Evolutionary conservation across 257 asterid species (phyloP).

Genomic region (Fraxinus anomala): DNA sequence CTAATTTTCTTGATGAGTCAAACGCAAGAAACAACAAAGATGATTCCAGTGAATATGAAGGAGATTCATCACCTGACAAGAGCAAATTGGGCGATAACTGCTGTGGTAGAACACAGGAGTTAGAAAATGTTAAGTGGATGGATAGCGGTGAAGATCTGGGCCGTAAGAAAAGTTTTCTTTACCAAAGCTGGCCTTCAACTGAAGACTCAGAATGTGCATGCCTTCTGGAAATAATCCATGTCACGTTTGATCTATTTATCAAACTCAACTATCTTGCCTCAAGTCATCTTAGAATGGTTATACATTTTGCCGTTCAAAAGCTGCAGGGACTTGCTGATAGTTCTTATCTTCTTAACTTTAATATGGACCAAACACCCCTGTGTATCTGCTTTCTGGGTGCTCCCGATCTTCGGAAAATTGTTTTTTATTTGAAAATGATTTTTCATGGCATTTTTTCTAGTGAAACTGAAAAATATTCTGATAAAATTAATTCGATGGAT

Average conservation of each 20-base stretch:
- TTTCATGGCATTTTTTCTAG: slow-evolving; percentile 39
- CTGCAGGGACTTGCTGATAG: slow-evolving; percentile 71
- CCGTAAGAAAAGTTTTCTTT: slow-evolving; percentile 45
- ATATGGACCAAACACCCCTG: slow-evolving; percentile 68
- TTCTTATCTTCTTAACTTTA: slow-evolving; percentile 61
- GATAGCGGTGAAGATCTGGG: slow-evolving; percentile 68
- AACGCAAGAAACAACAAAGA: slow-evolving; percentile 38
- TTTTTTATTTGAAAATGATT: slow-evolving; percentile 26
- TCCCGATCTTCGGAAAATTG: slow-evolving; percentile 68
- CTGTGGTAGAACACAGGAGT: slow-evolving; percentile 40
- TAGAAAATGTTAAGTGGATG: slow-evolving; percentile 79
- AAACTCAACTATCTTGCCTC: slow-evolving; percentile 67
- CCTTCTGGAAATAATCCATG: slow-evolving; percentile 74
- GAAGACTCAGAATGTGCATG: slow-evolving; percentile 79
- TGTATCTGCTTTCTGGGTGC: slow-evolving; percentile 86
- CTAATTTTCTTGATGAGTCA: slow-evolving; percentile 50
- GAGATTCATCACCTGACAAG: slow-evolving; percentile 60
- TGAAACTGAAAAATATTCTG: slow-evolving; percentile 65
- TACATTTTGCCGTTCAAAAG: slow-evolving; percentile 79
- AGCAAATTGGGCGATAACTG: slow-evolving; percentile 42
- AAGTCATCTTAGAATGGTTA: slow-evolving; percentile 83
- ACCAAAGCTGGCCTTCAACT: slow-evolving; percentile 71
- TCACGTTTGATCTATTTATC: slow-evolving; percentile 59
- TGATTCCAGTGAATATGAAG: slow-evolving; percentile 61
- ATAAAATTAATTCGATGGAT: slow-evolving; percentile 48